A percentile compares a stretch with the other conserved stretches of the same genome.
Conservation (phyloP, 2,329 filamentous ascomycete species). For the Pleomassaria siparia region DNA sequence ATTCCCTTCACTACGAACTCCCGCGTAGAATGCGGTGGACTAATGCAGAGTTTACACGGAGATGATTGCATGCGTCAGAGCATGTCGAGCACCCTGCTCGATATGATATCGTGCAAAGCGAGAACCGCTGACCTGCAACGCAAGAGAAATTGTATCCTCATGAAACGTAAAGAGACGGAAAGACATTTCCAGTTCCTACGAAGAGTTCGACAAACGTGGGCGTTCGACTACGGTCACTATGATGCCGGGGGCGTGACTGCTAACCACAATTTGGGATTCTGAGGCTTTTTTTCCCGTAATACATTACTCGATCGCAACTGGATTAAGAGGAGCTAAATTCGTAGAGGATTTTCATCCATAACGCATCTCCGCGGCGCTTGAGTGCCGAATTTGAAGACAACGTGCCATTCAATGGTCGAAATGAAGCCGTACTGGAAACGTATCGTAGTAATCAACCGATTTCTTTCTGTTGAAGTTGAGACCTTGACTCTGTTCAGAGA, state of each 20-base stretch:
- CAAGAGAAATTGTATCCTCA: background rate
- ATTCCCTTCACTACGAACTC: too few relatives aligned
- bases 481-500: too few relatives aligned
- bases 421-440: background rate
- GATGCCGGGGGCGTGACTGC: too few relatives aligned
- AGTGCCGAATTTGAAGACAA: background rate
- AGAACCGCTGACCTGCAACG: background rate
- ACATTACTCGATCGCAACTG: slow-evolving; percentile 42
- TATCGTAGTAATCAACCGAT: background rate
- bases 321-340: slow-evolving; percentile 2
- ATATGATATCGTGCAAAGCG: background rate
- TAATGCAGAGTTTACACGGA: background rate
- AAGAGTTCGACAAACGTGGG: background rate
- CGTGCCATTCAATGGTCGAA: background rate
- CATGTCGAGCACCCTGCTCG: background rate
- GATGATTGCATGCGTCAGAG: background rate
- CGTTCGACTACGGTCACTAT: too few relatives aligned
- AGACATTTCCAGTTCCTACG: background rate
- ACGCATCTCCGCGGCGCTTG: slow-evolving; percentile 1
- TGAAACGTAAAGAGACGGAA: background rate
- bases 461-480: background rate
- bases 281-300: slow-evolving; percentile 21
- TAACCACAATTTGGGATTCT: slow-evolving; percentile 10
- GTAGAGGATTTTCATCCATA: background rate
- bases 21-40: too few relatives aligned